phyloP scores from a whole-genome alignment of 2,329 filamentous ascomycete species.

The Balansia obtecta region DNA sequence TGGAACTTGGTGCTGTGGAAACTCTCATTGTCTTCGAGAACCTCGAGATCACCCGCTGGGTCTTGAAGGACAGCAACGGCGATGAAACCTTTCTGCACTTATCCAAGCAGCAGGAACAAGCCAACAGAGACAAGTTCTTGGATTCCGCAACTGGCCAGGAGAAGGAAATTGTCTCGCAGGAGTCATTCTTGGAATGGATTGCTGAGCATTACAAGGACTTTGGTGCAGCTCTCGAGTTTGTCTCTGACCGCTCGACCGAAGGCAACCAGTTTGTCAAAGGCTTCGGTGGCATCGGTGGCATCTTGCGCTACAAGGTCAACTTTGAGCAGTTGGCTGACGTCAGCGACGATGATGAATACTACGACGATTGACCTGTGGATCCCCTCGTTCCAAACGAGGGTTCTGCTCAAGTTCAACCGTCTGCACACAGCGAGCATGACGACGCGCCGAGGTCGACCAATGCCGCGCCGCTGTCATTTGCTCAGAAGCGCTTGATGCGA shows the following conservation, averaged over 20 bases:
- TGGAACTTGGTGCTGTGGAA: conserved; percentile 92
- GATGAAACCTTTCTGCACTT: conserved; percentile 69
- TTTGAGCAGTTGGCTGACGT: conserved; percentile 96
- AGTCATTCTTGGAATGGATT: conserved; percentile 98
- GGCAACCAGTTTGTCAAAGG: conserved; percentile 99
- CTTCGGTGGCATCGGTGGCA: conserved; percentile 94
- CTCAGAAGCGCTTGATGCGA: conserved; percentile 35
- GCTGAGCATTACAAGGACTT: conserved; percentile 98
- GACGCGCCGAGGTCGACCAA: conserved; percentile 29
- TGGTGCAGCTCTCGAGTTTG: conserved; percentile 89
- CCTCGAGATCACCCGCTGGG: conserved; percentile 85
- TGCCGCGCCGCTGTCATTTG: conserved; percentile 31
- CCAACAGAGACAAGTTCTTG: conserved; percentile 72
- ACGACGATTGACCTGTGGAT: conserved; percentile 83
- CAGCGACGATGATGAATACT: conserved; percentile 93
- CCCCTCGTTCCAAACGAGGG: conserved; percentile 83
- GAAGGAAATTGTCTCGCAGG: conserved; percentile 84
- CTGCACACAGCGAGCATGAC: conserved; percentile 30
- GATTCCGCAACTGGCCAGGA: conserved; percentile 93
- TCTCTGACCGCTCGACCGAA: conserved; percentile 93
- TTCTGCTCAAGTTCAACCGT: conserved; percentile 50
- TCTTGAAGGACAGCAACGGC: conserved; percentile 68
- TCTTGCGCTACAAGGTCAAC: conserved; percentile 99
- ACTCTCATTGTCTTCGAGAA: conserved; percentile 96
- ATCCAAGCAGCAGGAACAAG: conserved; percentile 63